phyloP scores from a whole-genome alignment of 345 rosid genomes.

The Capsella bursapastoris region DNA sequence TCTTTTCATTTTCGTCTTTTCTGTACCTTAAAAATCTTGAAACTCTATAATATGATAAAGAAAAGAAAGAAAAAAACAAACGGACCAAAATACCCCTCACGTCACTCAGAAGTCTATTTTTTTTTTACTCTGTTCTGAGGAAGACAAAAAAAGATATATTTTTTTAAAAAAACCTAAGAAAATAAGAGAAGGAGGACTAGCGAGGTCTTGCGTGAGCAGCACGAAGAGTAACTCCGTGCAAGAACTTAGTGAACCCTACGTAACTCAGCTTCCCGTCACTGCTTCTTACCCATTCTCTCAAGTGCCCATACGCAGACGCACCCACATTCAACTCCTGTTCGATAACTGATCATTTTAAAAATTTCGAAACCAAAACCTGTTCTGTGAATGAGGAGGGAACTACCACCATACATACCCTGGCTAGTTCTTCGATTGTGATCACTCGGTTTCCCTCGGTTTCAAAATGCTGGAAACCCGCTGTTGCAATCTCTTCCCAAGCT shows the following conservation, averaged over 20 bases:
- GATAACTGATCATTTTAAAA: neutral
- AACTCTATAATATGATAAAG: conserved; percentile 29
- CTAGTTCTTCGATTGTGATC: conserved; percentile 73
- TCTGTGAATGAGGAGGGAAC: neutral
- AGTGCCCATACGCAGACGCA: conserved; percentile 72
- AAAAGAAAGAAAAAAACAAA: neutral
- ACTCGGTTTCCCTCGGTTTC: conserved; percentile 77
- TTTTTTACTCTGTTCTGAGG: conserved; percentile 20
- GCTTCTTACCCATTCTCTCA: conserved; percentile 80
- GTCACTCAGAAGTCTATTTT: conserved; percentile 24
- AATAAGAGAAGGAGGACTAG: conserved; percentile 40
- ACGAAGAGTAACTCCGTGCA: conserved; percentile 83
- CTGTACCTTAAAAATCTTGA: conserved; percentile 29
- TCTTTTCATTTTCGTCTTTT: conserved; percentile 11
- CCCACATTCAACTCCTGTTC: conserved; percentile 83
- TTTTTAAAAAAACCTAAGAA: neutral
- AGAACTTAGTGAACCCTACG: conserved; percentile 77
- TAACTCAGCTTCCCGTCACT: conserved; percentile 87
- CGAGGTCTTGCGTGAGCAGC: conserved; percentile 78
- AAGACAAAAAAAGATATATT: neutral
- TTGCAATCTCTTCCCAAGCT: conserved; percentile 73
- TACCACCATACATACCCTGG: conserved; percentile 51
- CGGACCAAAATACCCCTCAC: conserved; percentile 38
- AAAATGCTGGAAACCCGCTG: conserved; percentile 69
- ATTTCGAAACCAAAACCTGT: neutral